Conservation (phyloP, 495 filamentous ascomycete species). For the Elasticomyces elasticus region DNA sequence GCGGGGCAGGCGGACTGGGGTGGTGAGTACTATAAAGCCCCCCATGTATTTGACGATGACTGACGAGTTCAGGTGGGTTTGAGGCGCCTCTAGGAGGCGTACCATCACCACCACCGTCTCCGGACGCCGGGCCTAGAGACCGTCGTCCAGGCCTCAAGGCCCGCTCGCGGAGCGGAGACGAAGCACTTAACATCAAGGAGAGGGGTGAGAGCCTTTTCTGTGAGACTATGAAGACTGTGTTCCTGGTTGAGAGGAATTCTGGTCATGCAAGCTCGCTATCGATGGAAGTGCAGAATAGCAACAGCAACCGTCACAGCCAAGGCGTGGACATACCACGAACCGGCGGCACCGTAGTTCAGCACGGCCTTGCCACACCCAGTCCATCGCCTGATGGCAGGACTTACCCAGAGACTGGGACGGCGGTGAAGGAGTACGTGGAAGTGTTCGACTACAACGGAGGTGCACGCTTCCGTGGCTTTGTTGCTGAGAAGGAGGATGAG, state of each 20-base stretch:
- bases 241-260: slow-evolving; percentile 85
- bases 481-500: slow-evolving; percentile 51
- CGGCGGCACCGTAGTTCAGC: slow-evolving; percentile 1
- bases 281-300: slow-evolving; percentile 43
- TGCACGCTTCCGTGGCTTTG: slow-evolving; percentile 72
- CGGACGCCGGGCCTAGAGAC: slow-evolving; percentile 20
- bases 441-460: slow-evolving; percentile 84
- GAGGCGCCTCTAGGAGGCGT: slow-evolving; percentile 68
- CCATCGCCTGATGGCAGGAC: slow-evolving; percentile 22
- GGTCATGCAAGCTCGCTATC: slow-evolving; percentile 59
- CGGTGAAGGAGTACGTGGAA: slow-evolving; percentile 55
- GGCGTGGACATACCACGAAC: background rate
- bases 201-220: slow-evolving; percentile 99
- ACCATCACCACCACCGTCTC: slow-evolving; percentile 62
- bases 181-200: slow-evolving; percentile 89
- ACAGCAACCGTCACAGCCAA: background rate
- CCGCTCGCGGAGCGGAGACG: slow-evolving; percentile 60
- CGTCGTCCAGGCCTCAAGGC: slow-evolving; percentile 32
- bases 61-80: slow-evolving; percentile 15
- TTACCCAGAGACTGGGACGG: slow-evolving; percentile 21
- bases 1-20: slow-evolving; percentile 50
- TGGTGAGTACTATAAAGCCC: slow-evolving; percentile 62
- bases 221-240: slow-evolving; percentile 79
- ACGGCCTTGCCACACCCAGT: slow-evolving; percentile 16
- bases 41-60: slow-evolving; percentile 47